Percentiles rank a stretch among this genome's conserved stretches.
Conservation (phyloP, 148 eudicot genomes). For the Simmondsia chinensis region DNA sequence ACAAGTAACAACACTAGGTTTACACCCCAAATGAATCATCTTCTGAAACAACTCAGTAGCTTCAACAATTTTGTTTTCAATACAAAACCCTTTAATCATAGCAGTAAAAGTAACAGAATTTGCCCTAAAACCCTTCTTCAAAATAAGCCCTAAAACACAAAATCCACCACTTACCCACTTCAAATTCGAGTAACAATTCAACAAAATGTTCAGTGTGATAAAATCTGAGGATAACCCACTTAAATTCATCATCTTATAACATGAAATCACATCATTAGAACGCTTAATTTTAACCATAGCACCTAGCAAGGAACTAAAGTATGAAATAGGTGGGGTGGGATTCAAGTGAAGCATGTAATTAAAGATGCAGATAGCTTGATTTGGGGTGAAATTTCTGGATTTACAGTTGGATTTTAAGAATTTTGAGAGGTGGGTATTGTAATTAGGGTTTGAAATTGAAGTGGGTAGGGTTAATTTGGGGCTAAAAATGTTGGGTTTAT, state of each 20-base stretch:
- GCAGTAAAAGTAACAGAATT: slow-evolving; percentile 5
- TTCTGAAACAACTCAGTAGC: not conserved
- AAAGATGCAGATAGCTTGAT: too few relatives aligned
- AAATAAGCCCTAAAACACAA: slow-evolving; percentile 9
- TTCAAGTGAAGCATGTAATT: not conserved
- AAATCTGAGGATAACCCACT: not conserved
- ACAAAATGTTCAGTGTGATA: slow-evolving; percentile 2
- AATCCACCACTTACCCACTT: slow-evolving; percentile 5
- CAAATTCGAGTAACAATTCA: slow-evolving; percentile 12
- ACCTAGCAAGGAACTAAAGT: slow-evolving; percentile 2
- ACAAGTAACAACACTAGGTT: not conserved
- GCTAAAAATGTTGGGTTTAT: too few relatives aligned
- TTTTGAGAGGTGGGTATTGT: too few relatives aligned
- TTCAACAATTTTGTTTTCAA: not conserved
- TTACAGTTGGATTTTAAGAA: too few relatives aligned
- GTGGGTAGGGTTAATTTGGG: too few relatives aligned
- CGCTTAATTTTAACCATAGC: not conserved
- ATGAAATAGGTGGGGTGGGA: slow-evolving; percentile 4
- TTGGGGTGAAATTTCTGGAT: too few relatives aligned
- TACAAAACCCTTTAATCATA: slow-evolving; percentile 8
- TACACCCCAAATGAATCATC: slow-evolving; percentile 5
- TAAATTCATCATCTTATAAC: not conserved
- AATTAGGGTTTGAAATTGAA: too few relatives aligned
- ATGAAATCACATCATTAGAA: not conserved
- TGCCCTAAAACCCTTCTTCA: slow-evolving; percentile 13